Base-by-base conservation (phyloP, 2,329 filamentous ascomycete species). In the Apiospora arundinis region DNA sequence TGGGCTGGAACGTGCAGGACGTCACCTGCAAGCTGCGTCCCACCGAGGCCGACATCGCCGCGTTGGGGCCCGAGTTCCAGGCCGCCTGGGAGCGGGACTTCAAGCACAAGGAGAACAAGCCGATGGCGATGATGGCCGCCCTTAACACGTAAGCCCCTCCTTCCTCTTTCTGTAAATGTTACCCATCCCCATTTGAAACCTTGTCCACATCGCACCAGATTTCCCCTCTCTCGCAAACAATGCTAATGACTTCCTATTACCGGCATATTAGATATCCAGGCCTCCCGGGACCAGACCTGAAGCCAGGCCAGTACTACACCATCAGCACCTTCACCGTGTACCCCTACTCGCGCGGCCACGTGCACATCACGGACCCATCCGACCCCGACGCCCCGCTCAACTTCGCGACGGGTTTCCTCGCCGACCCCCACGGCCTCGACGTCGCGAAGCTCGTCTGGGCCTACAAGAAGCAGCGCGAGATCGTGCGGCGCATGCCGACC, bases 381-480 rank as follows among this genome's bases (percentile, higher is more conserved):
- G 74, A 74, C 0, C 73, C 84, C 2, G 75, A 80, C 12, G 84
- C 87, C 28, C 78, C 82, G 0, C 80, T 86, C 4, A 86, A 90
- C 72, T 91, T 92, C 71, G 84, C 89, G 68, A 81, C 86, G 0
- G 90, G 89, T 5, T 90, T 86, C 78, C 83, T 92, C 40, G 84
- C 79, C 12, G 87, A 91, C 69, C 75, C 80, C 18, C 75, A 89
- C 23, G 90, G 92, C 74, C 75, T 89, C 23, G 90, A 92, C 74
- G 45, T 91, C 40, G 86, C 87, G 77, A 88, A 85, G 75, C 85
- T 88, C 16, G 74, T 90, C 14, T 92, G 90, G 89, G 85, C 82
- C 0, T 92, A 92, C 82, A 92, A 92, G 79, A 88, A 87, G 75
- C 83, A 85, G 23, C 88, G 91, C 3, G 90, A 91, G 78, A 86